Conservation (phyloP, 129 eudicot species). For the Centaurea solstitialis region DNA sequence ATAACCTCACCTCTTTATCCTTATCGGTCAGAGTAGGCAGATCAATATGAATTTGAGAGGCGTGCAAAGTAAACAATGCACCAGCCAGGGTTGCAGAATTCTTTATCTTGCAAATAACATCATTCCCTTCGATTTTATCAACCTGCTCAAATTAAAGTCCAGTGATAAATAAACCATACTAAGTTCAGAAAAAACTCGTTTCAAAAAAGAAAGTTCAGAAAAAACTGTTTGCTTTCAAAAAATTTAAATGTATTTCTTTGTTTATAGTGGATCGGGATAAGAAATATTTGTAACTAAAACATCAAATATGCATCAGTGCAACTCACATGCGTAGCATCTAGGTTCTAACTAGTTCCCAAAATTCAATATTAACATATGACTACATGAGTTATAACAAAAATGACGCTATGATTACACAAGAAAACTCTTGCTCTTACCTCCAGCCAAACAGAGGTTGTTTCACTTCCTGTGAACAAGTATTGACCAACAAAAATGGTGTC, state of each 20-base stretch:
- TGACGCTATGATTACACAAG: neutral
- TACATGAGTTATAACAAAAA: neutral
- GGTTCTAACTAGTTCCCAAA: constrained; percentile 1
- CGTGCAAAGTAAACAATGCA: constrained; percentile 74
- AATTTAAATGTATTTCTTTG: neutral
- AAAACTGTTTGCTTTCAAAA: neutral
- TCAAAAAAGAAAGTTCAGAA: neutral
- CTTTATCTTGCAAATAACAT: constrained; percentile 79
- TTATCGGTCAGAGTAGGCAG: constrained; percentile 77
- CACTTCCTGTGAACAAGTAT: constrained; percentile 93
- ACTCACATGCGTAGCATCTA: neutral
- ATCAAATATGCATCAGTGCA: neutral
- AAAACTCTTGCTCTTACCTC: constrained; percentile 53
- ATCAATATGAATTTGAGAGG: constrained; percentile 74
- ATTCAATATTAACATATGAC: neutral
- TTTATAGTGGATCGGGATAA: neutral
- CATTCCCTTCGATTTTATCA: constrained; percentile 55
- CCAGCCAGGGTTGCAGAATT: constrained; percentile 90
- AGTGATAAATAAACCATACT: constrained; percentile 20
- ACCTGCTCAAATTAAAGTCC: constrained; percentile 52
- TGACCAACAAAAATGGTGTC: constrained; percentile 94
- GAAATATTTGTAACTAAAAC: neutral
- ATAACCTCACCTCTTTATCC: constrained; percentile 70
- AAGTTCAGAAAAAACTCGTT: neutral
- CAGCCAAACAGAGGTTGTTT: constrained; percentile 94